These are phyloP conservation scores for Mycena epipterygia DNA, from an alignment of 768 basidiomycete genomes.

Conservation along the genomic window DNA sequence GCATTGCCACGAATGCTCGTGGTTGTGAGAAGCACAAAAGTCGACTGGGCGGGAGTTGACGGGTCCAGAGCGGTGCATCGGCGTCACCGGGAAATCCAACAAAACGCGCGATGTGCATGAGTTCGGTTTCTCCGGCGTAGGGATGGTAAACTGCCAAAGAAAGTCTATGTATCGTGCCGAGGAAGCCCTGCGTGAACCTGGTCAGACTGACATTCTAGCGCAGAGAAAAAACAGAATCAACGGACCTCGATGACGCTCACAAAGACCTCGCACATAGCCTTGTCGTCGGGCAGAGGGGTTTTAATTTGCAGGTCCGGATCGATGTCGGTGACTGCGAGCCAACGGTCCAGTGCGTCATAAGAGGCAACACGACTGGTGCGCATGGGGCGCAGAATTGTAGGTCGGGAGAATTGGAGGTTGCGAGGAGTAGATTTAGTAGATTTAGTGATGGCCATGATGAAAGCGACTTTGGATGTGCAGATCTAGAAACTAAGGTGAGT, in stretches of 20 bases:
- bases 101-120: not conserved
- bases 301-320: not conserved
- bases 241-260: not conserved
- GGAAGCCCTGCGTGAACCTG: not conserved
- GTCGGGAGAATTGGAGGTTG: not conserved
- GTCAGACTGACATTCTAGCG: not conserved
- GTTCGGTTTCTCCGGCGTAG: not conserved
- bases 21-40: slow-evolving; percentile 4
- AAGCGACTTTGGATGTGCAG: not conserved
- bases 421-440: not conserved
- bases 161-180: not conserved
- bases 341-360: not conserved
- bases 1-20: not conserved
- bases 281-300: not conserved
- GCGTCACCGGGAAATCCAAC: not conserved
- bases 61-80: not conserved
- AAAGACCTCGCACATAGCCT: not conserved
- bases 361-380: not conserved
- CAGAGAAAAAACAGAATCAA: not conserved
- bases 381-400: not conserved
- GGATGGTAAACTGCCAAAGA: not conserved
- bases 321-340: not conserved
- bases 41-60: not conserved
- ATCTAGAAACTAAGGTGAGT: not conserved
- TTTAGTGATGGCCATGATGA: not conserved